These are phyloP conservation scores for Alternaria panax DNA, from an alignment of 2,329 filamentous ascomycete genomes.

Conservation along the genomic window DNA sequence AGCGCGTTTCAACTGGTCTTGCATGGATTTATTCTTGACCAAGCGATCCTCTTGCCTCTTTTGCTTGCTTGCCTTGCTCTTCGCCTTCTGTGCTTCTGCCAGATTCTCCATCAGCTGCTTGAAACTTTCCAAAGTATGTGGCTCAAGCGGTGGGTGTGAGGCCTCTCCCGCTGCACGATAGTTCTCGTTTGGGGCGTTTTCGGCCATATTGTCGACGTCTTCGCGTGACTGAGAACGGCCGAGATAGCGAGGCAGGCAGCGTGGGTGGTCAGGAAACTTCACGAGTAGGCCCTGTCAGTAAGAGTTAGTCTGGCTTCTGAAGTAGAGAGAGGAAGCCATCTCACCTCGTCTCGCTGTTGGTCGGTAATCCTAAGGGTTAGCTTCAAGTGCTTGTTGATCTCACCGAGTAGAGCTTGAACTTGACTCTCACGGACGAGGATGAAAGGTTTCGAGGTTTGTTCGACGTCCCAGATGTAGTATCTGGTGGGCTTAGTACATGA, in stretches of 20 bases:
- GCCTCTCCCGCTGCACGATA: constrained; percentile 29
- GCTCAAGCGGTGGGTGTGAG: constrained; percentile 36
- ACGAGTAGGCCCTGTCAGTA: constrained; percentile 61
- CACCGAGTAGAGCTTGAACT: constrained; percentile 68
- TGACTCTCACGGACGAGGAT: constrained; percentile 74
- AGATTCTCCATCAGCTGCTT: constrained; percentile 62
- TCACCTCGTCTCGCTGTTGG: constrained; percentile 52
- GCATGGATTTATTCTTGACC: constrained; percentile 60
- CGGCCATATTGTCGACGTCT: constrained; percentile 52
- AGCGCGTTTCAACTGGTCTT: constrained; percentile 66
- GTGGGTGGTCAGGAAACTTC: constrained; percentile 66
- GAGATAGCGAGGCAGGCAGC: constrained; percentile 72
- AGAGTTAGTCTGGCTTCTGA: neutral
- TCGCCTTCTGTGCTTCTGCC: constrained; percentile 59
- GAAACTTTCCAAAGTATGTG: constrained; percentile 58
- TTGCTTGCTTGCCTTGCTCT: constrained; percentile 57
- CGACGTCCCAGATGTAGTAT: constrained; percentile 68
- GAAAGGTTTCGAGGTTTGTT: constrained; percentile 58
- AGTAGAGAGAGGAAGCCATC: neutral
- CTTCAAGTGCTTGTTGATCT: constrained; percentile 67
- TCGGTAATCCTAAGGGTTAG: constrained; percentile 66
- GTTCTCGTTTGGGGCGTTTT: constrained; percentile 23
- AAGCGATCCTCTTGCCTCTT: constrained; percentile 60
- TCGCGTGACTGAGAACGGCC: constrained; percentile 61
- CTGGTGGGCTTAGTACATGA: constrained; percentile 49